Evolutionary conservation across 2,329 filamentous ascomycete species (phyloP).

Genomic region (Diaporthe citriasiana): DNA sequence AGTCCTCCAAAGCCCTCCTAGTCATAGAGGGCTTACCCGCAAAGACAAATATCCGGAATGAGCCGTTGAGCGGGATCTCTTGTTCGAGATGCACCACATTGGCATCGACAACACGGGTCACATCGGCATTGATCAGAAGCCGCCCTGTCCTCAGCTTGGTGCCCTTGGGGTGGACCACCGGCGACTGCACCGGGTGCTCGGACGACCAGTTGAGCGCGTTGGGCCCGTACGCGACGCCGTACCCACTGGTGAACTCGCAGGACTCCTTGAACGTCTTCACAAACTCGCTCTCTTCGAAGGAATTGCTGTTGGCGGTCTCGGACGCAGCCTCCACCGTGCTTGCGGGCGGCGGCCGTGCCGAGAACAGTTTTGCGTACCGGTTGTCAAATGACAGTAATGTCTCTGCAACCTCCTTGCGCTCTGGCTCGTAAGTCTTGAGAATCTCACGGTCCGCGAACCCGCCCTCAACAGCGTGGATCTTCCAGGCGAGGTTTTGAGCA

Average conservation of each 20-base stretch:
- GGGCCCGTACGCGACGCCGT: constrained; percentile 87
- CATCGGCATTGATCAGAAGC: constrained; percentile 82
- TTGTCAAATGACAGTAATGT: constrained; percentile 88
- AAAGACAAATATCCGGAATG: constrained; percentile 89
- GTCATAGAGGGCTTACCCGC: constrained; percentile 77
- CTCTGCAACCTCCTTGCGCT: constrained; percentile 88
- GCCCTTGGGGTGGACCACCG: constrained; percentile 75
- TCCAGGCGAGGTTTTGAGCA: constrained; percentile 94
- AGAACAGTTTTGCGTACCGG: constrained; percentile 91
- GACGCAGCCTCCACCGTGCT: constrained; percentile 80
- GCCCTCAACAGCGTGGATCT: constrained; percentile 90
- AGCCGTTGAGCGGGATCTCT: constrained; percentile 88
- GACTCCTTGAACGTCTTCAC: constrained; percentile 91
- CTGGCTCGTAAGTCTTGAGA: constrained; percentile 87
- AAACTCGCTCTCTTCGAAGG: constrained; percentile 79
- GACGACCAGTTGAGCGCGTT: constrained; percentile 89
- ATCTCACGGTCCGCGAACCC: constrained; percentile 83
- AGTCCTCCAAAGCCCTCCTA: constrained; percentile 75
- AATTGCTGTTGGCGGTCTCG: constrained; percentile 41
- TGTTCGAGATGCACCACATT: constrained; percentile 94
- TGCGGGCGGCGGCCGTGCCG: constrained; percentile 79
- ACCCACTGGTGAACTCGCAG: constrained; percentile 93
- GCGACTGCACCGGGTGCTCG: constrained; percentile 78
- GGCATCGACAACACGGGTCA: constrained; percentile 88
- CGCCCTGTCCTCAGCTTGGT: constrained; percentile 80